These are phyloP conservation scores for Trichoderma sp. DNA, from an alignment of 2,329 filamentous ascomycete genomes.

Conservation along the genomic window DNA sequence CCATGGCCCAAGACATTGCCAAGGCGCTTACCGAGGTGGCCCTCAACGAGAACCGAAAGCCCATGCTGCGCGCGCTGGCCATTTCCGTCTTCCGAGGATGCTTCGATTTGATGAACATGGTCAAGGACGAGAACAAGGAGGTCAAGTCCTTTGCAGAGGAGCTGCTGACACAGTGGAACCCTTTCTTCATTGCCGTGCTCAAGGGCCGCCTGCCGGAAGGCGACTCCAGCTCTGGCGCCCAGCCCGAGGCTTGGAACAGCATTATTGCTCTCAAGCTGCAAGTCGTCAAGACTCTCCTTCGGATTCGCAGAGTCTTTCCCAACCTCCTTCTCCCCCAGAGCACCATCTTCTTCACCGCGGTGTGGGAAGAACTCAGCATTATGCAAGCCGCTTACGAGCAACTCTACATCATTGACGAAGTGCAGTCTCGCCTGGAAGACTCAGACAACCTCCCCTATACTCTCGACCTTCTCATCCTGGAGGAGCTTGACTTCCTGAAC, in stretches of 20 bases:
- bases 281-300: conserved; percentile 90
- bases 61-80: conserved; percentile 77
- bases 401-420: conserved; percentile 82
- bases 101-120: conserved; percentile 95
- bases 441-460: conserved; percentile 91
- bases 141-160: conserved; percentile 90
- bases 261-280: conserved; percentile 87
- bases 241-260: conserved; percentile 74
- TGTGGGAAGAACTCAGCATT: conserved; percentile 83
- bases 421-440: conserved; percentile 86
- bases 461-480: conserved; percentile 87
- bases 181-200: conserved; percentile 81
- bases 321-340: conserved; percentile 80
- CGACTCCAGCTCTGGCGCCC: conserved; percentile 45
- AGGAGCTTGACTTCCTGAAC: conserved; percentile 94
- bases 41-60: conserved; percentile 71
- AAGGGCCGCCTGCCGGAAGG: conserved; percentile 73
- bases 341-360: conserved; percentile 77
- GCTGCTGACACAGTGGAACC: conserved; percentile 79
- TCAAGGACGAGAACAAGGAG: conserved; percentile 84
- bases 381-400: conserved; percentile 73
- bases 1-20: conserved; percentile 81
- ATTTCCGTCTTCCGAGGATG: conserved; percentile 88
- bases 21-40: conserved; percentile 82
- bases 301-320: conserved; percentile 82